A percentile compares a stretch with the other conserved stretches of the same genome.
Evolutionary conservation across 345 rosid species (phyloP).

Genomic region (Eucalyptus brandiana): DNA sequence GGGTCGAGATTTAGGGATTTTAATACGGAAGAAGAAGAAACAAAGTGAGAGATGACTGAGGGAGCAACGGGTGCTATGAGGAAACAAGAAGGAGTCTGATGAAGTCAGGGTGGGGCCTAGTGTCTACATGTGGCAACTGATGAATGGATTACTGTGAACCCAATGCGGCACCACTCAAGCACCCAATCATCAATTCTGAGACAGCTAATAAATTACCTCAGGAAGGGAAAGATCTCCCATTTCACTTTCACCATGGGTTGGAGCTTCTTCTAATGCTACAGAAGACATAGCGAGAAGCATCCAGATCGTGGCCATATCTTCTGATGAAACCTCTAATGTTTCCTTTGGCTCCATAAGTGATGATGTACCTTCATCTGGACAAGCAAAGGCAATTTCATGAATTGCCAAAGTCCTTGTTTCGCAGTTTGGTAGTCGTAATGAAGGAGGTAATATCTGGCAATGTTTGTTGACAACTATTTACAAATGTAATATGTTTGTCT

Average conservation of each 20-base stretch:
- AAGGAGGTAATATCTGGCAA: too few species aligned
- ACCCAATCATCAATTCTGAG: slow-evolving; percentile 1
- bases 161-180: background rate
- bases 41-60: background rate
- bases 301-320: slow-evolving; percentile 19
- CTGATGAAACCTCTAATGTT: too few species aligned
- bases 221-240: slow-evolving; percentile 33
- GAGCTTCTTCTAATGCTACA: slow-evolving; percentile 5
- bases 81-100: background rate
- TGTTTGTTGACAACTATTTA: background rate
- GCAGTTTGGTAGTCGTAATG: rapidly evolving
- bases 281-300: slow-evolving; percentile 38
- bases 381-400: background rate
- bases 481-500: too few species aligned
- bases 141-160: too few species aligned
- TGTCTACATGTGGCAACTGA: background rate
- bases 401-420: background rate
- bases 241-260: slow-evolving; percentile 25
- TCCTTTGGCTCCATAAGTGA: background rate
- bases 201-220: slow-evolving; percentile 6
- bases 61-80: background rate
- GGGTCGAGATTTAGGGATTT: background rate
- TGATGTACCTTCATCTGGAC: background rate
- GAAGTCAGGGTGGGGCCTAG: background rate
- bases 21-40: background rate